A percentile compares a stretch with the other conserved stretches of the same genome.
Conservation (phyloP, 2,329 filamentous ascomycete species). For the Arachnomyces sp. region DNA sequence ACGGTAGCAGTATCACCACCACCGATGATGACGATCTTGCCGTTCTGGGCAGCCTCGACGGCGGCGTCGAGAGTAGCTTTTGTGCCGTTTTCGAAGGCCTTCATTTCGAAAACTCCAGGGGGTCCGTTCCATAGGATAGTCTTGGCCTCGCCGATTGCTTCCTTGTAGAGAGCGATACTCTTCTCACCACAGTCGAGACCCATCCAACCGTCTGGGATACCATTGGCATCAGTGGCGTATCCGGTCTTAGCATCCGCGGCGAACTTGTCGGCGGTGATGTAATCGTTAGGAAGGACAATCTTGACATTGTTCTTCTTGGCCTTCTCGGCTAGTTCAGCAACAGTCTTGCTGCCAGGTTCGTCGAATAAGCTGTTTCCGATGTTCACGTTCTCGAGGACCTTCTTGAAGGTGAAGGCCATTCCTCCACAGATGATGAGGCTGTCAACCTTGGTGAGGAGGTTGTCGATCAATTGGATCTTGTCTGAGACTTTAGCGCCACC, state of each 20-base stretch:
- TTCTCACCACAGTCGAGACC: slow-evolving; percentile 89
- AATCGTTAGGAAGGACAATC: slow-evolving; percentile 89
- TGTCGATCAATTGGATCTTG: slow-evolving; percentile 99
- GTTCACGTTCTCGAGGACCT: slow-evolving; percentile 82
- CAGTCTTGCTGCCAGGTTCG: slow-evolving; percentile 86
- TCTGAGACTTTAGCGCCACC: slow-evolving; percentile 97
- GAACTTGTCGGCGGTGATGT: slow-evolving; percentile 94
- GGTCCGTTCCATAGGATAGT: slow-evolving; percentile 99
- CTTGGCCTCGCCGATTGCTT: slow-evolving; percentile 77
- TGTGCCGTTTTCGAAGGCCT: slow-evolving; percentile 85
- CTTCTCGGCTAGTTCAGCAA: slow-evolving; percentile 80
- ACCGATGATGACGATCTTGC: slow-evolving; percentile 96
- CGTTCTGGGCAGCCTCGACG: slow-evolving; percentile 67
- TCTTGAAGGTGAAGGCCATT: slow-evolving; percentile 99
- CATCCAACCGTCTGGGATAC: slow-evolving; percentile 97
- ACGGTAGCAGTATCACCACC: slow-evolving; percentile 97
- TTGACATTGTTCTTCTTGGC: slow-evolving; percentile 94
- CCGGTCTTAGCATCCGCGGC: slow-evolving; percentile 71
- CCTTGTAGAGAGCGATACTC: slow-evolving; percentile 79
- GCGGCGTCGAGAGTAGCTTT: slow-evolving; percentile 86
- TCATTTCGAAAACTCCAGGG: slow-evolving; percentile 93
- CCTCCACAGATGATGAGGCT: slow-evolving; percentile 92
- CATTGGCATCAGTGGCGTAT: slow-evolving; percentile 73
- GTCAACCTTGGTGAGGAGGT: slow-evolving; percentile 96
- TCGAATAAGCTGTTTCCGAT: slow-evolving; percentile 92